Base-by-base conservation (phyloP, 2,329 filamentous ascomycete species). In the Tolypocladium cylindrosporum region DNA sequence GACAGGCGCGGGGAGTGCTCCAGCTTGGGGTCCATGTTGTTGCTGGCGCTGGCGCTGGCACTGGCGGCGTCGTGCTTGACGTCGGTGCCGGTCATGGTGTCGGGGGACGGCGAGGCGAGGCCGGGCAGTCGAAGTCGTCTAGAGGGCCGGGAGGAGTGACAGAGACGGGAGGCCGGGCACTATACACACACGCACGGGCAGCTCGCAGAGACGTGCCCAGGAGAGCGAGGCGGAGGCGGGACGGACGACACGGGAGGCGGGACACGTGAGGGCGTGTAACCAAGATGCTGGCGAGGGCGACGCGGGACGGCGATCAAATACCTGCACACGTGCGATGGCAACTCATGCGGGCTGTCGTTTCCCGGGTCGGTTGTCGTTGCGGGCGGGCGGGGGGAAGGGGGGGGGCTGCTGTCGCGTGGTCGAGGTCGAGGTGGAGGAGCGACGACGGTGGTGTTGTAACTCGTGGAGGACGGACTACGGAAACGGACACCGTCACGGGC, bases 21-120 rank as follows among this genome's bases (percentile, higher is more conserved):
- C 59, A 66, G 58, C 63, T 71, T 72, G 60, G 62, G 58, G 52
- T 69, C 66, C 57, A 60, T 61, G 55, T 58, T 61, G 41, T 57
- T 61, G 40, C 56, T 60, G 53, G 58, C 62, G 59, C 58, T 60
- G 58, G 57, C 58, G 40, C 56, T 60, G 53, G 58, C 62, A 58
- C 58, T 60, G 58, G 57, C 58, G 48, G 65, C 63, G 60, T 67
- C 61, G 58, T 58, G 60, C 58, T 69, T 65, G 60, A 24, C 16
- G 55, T 59, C 57, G 56, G 58, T 51, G 56, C 61, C 60, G 54
- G 63, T 37, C 64, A 66, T 59, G 58, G 39, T 58, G 59, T 40
- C 42, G 53, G 24, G 31, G 45, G 51, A 40, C 19, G 42, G 40
- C 37, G 54, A 40, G 55, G 37, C 16, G 48, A 55, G 21, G 14